Evolutionary conservation across 306 rosid species (phyloP).

Genomic region (Vigna hirtella): DNA sequence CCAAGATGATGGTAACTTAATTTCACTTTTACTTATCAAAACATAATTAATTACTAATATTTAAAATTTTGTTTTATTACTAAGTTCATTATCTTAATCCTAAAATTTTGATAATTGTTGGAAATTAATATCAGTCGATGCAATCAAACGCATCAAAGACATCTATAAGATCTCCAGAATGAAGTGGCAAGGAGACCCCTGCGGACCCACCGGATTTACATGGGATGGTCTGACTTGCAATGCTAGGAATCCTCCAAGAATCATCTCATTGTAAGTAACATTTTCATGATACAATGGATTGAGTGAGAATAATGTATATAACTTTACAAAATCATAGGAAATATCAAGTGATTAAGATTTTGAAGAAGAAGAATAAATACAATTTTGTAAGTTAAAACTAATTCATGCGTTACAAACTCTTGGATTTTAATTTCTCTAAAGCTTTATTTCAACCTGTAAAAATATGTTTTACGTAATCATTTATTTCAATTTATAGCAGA

Average conservation of each 20-base stretch:
- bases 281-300: not conserved
- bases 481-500: no score
- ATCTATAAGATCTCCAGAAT: not conserved
- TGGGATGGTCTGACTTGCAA: conserved; percentile 2
- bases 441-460: no score
- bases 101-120: not conserved
- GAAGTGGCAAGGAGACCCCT: conserved; percentile 21
- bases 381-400: no score
- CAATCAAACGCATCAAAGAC: not conserved
- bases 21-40: no score
- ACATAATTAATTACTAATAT: no score
- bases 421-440: no score
- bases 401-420: no score
- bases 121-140: not conserved
- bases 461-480: no score
- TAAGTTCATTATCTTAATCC: not conserved
- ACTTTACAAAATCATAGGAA: not conserved
- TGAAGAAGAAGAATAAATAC: no score
- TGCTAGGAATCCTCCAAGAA: not conserved
- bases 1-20: not conserved
- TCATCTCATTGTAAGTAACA: not conserved
- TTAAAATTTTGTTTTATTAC: not conserved
- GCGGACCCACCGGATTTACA: not conserved
- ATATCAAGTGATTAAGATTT: not conserved
- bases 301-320: not conserved